Conservation (phyloP, 2,329 filamentous ascomycete genomes). For the Trichoderma sp. region DNA sequence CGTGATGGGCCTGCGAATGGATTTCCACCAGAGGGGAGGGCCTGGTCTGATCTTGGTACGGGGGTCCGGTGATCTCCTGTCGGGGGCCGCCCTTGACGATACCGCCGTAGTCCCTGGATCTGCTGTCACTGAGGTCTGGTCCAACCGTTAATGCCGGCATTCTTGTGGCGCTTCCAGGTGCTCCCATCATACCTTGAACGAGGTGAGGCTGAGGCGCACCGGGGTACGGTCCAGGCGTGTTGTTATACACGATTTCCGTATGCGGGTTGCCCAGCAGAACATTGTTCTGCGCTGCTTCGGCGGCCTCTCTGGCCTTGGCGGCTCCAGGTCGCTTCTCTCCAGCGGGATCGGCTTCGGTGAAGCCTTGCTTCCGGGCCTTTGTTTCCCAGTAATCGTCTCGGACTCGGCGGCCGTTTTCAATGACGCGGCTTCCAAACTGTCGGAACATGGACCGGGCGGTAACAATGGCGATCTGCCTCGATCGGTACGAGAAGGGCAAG, state of each 20-base stretch:
- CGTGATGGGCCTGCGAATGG: conserved; percentile 80
- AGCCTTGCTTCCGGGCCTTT: conserved; percentile 95
- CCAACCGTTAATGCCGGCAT: conserved; percentile 83
- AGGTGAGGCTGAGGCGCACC: conserved; percentile 68
- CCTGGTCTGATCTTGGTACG: conserved; percentile 86
- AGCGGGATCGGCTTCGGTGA: conserved; percentile 93
- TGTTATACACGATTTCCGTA: conserved; percentile 86
- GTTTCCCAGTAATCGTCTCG: conserved; percentile 99
- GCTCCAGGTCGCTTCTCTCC: conserved; percentile 95
- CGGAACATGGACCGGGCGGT: conserved; percentile 98
- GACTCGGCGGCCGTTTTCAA: conserved; percentile 84
- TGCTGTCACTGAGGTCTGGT: conserved; percentile 74
- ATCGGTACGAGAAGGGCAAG: conserved; percentile 94
- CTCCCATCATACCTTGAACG: conserved; percentile 70
- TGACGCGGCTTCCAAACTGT: conserved; percentile 93
- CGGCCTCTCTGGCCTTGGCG: conserved; percentile 82
- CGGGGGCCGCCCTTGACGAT: conserved; percentile 76
- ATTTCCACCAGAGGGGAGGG: conserved; percentile 76
- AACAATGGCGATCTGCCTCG: conserved; percentile 97
- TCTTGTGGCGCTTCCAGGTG: conserved; percentile 66
- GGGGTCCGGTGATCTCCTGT: conserved; percentile 83
- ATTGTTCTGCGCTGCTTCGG: conserved; percentile 64
- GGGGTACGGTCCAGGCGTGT: conserved; percentile 65
- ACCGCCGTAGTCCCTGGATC: conserved; percentile 77
- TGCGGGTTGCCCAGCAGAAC: conserved; percentile 68